Evolutionary conservation across 2,329 filamentous ascomycete species (phyloP).

Genomic region (Colletotrichum endophyticum): DNA sequence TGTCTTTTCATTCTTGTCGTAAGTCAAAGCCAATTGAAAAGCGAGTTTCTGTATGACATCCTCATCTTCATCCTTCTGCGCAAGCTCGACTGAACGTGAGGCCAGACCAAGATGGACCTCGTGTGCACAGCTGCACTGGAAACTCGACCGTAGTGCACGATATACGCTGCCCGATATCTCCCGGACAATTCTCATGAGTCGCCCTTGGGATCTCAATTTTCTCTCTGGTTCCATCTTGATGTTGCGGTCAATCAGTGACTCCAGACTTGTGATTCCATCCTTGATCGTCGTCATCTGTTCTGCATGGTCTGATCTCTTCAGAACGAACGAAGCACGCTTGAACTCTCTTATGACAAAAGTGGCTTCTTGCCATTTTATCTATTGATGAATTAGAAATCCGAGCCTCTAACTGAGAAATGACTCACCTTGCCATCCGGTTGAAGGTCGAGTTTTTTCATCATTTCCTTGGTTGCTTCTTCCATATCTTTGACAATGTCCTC

Average conservation of each 20-base stretch:
- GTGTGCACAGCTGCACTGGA: slow-evolving; percentile 9
- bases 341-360: neutral
- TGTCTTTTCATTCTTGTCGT: neutral
- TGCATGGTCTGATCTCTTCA: slow-evolving; percentile 8
- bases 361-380: neutral
- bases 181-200: slow-evolving; percentile 22
- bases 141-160: neutral
- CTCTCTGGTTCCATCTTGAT: slow-evolving; percentile 25
- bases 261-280: slow-evolving; percentile 26
- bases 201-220: slow-evolving; percentile 20
- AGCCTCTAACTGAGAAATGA: too few relatives aligned
- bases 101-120: slow-evolving; percentile 24
- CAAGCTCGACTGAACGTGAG: slow-evolving; percentile 8
- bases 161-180: slow-evolving; percentile 26
- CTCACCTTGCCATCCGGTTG: neutral
- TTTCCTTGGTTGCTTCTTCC: slow-evolving; percentile 19
- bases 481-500: slow-evolving; percentile 27
- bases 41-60: slow-evolving; percentile 1
- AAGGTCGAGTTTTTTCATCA: slow-evolving; percentile 11
- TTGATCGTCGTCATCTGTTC: slow-evolving; percentile 15
- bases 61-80: slow-evolving; percentile 21
- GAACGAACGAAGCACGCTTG: slow-evolving; percentile 13
- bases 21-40: slow-evolving; percentile 9
- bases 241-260: slow-evolving; percentile 23
- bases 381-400: too few relatives aligned